A percentile compares a stretch with the other conserved stretches of the same genome.
phyloP scores from a whole-genome alignment of 306 rosid genomes.

The Pterocarpus santalinus region DNA sequence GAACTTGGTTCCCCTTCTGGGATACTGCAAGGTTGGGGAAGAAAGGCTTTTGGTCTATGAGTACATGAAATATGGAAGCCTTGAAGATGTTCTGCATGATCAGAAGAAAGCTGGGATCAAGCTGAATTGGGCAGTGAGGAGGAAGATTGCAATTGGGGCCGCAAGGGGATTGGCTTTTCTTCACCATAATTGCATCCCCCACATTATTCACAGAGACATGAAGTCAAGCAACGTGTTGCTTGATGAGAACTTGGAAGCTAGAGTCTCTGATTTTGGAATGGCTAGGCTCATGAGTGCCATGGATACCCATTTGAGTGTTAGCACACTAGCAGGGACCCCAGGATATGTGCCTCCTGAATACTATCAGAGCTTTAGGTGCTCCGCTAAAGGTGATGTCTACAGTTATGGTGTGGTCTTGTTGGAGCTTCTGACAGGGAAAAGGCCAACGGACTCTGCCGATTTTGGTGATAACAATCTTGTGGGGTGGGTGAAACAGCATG shows the following conservation, averaged over 20 bases:
- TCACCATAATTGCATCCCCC: conserved; percentile 92
- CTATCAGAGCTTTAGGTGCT: conserved; percentile 95
- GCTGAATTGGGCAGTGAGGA: conserved; percentile 83
- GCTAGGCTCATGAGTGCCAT: conserved; percentile 94
- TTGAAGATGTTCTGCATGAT: conserved; percentile 92
- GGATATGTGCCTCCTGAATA: conserved; percentile 99
- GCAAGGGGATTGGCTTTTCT: conserved; percentile 94
- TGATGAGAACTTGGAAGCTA: conserved; percentile 88
- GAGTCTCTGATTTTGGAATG: conserved; percentile 99
- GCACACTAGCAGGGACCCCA: conserved; percentile 96
- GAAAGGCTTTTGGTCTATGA: conserved; percentile 94
- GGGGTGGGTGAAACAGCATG: conserved; percentile 98
- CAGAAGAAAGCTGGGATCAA: conserved; percentile 75
- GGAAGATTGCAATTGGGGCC: conserved; percentile 92
- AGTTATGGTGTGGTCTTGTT: conserved; percentile 93
- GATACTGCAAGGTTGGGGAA: conserved; percentile 94
- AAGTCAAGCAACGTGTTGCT: conserved; percentile 94
- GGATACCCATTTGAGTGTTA: conserved; percentile 98
- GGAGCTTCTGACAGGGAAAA: conserved; percentile 88
- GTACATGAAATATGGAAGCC: conserved; percentile 92
- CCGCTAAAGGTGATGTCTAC: conserved; percentile 91
- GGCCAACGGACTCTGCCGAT: conserved; percentile 91
- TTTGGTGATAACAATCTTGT: conserved; percentile 98
- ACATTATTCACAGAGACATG: conserved; percentile 97
- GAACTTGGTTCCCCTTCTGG: conserved; percentile 91